A percentile compares a stretch with the other conserved stretches of the same genome.
These are phyloP conservation scores for Ophiostoma populinum DNA, from an alignment of 2,329 filamentous ascomycete genomes.

Conservation along the genomic window DNA sequence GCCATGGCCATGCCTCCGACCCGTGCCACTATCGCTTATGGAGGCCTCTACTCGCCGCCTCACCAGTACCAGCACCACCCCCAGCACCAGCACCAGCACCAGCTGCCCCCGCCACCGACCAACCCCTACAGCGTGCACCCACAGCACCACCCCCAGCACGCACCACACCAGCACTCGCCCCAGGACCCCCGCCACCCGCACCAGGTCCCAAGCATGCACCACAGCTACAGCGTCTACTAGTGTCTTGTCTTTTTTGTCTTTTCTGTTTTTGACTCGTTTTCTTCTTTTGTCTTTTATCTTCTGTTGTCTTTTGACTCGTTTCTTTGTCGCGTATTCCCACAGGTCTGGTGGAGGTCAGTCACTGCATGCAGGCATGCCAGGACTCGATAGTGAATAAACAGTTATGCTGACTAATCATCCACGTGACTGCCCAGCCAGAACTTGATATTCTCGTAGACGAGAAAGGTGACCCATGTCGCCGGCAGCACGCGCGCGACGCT, in stretches of 20 bases:
- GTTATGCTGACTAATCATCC: too few relatives aligned
- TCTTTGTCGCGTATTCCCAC: not conserved
- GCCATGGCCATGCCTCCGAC: too few relatives aligned
- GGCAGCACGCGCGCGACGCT: constrained; percentile 85
- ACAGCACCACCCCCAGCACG: constrained; percentile 7
- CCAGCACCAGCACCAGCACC: constrained; percentile 7
- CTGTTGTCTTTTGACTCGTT: not conserved
- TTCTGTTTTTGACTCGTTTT: not conserved
- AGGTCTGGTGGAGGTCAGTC: too few relatives aligned
- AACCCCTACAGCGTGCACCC: constrained; percentile 1
- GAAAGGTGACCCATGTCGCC: constrained; percentile 87
- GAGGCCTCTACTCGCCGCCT: not conserved
- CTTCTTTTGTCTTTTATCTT: not conserved
- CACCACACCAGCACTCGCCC: not conserved
- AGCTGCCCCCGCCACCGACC: not conserved
- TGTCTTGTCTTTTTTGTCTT: not conserved
- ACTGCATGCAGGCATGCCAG: too few relatives aligned
- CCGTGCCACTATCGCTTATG: too few relatives aligned
- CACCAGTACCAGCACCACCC: constrained; percentile 2
- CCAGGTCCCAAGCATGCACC: not conserved
- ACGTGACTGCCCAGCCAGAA: constrained; percentile 43
- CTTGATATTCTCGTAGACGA: constrained; percentile 92
- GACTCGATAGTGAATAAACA: too few relatives aligned
- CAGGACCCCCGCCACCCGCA: not conserved
- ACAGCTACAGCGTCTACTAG: constrained; percentile 3